Evolutionary conservation across 768 basidiomycete genomes (phyloP), one percentile per base, ranked within the genome.

Genomic region (Austroboletus eburneus): DNA sequence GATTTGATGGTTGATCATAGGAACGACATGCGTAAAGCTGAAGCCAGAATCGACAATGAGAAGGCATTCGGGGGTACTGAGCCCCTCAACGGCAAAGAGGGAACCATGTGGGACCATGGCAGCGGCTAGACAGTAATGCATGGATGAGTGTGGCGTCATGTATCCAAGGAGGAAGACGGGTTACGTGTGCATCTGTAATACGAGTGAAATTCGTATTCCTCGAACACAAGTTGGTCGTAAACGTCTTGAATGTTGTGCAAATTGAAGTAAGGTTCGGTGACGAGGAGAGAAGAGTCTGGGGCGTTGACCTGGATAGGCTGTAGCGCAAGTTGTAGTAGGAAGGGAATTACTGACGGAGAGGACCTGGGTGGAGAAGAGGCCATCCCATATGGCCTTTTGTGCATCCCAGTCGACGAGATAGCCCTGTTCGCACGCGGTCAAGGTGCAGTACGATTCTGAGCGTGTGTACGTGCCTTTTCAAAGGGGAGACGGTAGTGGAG

Each of bases 231-330:
- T 66, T 97, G 91, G 63, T 98, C 94, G 58, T 94, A 93, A 27
- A 89, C 78, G 22, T 92, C 89, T 67, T 92, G 90, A 12, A 96
- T 79, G 60, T 91, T 92, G 21, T 91, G 88, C 9, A 94, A 72
- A 69, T 97, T 93, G 76, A 95, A 89, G 62, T 90, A 91, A 5
- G 94, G 92, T 68, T 97, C 94, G 5, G 95, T 96, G 46, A 97
- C 78, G 40, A 97, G 71, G 29, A 97, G 71, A 4, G 87, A 83
- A 0, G 85, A 80, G 42, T 79, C 74, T 2, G 80, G 69, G 0
- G 91, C 81, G 59, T 90, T 79, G 46, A 91, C 69, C 91, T 94
- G 54, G 33, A 18, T 45, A 53, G 46, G 48, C 37, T 48, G 41
- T 47, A 56, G 39, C 25, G 24, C 42, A 43, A 13, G 22, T n/a